Conservation (phyloP, 169 alveolate species). For the Theileria annulata region DNA sequence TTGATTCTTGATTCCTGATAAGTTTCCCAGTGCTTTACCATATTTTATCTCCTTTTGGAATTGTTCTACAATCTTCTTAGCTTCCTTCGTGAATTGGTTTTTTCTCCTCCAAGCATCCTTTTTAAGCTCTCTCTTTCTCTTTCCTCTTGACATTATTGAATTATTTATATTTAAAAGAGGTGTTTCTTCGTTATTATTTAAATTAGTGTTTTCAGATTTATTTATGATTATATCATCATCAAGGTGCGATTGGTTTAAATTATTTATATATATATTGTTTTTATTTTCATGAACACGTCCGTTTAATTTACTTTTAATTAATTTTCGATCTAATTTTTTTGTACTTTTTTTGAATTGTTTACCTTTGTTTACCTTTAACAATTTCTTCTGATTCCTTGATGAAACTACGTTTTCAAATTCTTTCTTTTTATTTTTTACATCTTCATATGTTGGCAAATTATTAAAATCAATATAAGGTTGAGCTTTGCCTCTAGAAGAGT, state of each 20-base stretch:
- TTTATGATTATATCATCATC: background rate
- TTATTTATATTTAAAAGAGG: constrained; percentile 2
- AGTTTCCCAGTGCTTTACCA: constrained; percentile 62
- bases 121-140: constrained; percentile 57
- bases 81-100: constrained; percentile 48
- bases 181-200: background rate
- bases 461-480: constrained; percentile 62
- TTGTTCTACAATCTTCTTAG: constrained; percentile 45
- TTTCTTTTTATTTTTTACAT: background rate
- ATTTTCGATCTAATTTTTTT: background rate
- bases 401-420: background rate
- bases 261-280: background rate
- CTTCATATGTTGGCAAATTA: constrained; percentile 16
- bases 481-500: constrained; percentile 45
- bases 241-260: background rate
- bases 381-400: background rate
- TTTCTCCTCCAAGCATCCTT: constrained; percentile 63
- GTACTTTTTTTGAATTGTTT: background rate
- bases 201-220: background rate
- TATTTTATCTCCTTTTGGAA: constrained; percentile 51
- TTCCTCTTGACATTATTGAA: constrained; percentile 39
- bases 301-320: background rate
- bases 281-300: background rate
- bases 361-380: background rate
- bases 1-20: constrained; percentile 32